Evolutionary conservation across 2,329 filamentous ascomycete species (phyloP), one percentile per base, ranked within the genome.

Genomic region (Epichloe aotearoae): DNA sequence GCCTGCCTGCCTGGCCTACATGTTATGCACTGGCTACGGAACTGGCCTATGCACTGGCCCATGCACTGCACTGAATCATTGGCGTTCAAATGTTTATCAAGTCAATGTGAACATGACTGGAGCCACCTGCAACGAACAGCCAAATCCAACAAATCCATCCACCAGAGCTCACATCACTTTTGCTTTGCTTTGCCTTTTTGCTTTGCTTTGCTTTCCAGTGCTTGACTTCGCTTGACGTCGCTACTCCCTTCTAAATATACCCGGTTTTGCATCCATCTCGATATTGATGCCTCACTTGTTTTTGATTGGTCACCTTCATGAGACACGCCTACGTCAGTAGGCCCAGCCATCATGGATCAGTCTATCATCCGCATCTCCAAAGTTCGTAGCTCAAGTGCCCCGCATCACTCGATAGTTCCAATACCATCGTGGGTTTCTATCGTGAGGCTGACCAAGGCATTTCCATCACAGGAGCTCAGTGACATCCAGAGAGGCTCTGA

Each of bases 341-440:
- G 47, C 26, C 45, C 44, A 43, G 56, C 48, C 61, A 57, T 56
- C 57, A 68, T 69, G 66, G 88, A 93, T 68, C 88, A 94, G 68
- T 88, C 86, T 53, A 87, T 94, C 61, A 83, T 95, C 59, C 85
- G 88, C 57, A 91, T 95, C 68, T 86, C 86, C 56, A 86, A 88
- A 73, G 85, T 88, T 73, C 59, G 73, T 67, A 52, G 26, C 50
- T 57, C 55, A 56, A 57, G 14, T 37, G 41, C 53, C 56, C 51
- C 44, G 49, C 52, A 54, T 38, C 42, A 12, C 42, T 39, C 19
- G 19, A 14, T 12, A 26, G 12, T 10, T 51, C 46, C 51, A 60
- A 59, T 58, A 55, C 20, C 51, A 46, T 46, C 37, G 26, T 17
- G 46, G 23, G 39, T 20, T 40, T 36, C 47, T 42, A 34, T n/a